Base-by-base conservation (phyloP, 2,329 filamentous ascomycete genomes). In the Neonectria punicea region DNA sequence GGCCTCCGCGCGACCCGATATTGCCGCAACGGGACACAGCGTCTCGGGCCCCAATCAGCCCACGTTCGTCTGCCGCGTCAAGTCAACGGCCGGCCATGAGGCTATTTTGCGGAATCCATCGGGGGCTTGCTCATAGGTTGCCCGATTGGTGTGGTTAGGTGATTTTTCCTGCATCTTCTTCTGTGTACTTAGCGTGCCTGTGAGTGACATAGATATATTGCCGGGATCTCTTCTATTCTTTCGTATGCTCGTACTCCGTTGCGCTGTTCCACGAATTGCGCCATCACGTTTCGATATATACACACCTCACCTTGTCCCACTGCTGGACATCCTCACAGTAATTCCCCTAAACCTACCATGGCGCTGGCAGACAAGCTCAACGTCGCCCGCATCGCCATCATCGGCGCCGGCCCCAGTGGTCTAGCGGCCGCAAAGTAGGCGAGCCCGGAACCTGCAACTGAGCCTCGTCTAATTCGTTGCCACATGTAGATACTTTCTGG, bases 381-480 rank as follows among this genome's bases (percentile, higher is more conserved):
- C 34, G 69, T 87, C 25, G 80, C 81, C 58, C 83, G 79, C 14
- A 83, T 93, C 67, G 90, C 89, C 65, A 85, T 94, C 47, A 88
- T 94, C 65, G 92, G 92, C n/a, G 91, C 89, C 13, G 92, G 92
- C 1, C 90, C 92, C 1, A 86, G 86, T 65, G 92, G 92, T 8
- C 80, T 93, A 3, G 86, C 87, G 58, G 87, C 89, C 34, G 90
- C 78, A 39, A 80, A 77, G 79, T 80, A 72, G 54, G 72, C 49
- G 32, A 34, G n/a, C 51, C 16, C 28, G 4, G 10, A 20, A 9
- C 14, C 20, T 36, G 10, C 7, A 9, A 25, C 20, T 20, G 30
- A 22, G 22, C 28, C 30, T 46, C 39, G 39, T 44, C 60, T 53
- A 53, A 63, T 54, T 2, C 10, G 11, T 16, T 16, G 10, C 7